These are phyloP conservation scores for Verticillium tricorpus DNA, from an alignment of 2,329 filamentous ascomycete genomes.

Conservation along the genomic window DNA sequence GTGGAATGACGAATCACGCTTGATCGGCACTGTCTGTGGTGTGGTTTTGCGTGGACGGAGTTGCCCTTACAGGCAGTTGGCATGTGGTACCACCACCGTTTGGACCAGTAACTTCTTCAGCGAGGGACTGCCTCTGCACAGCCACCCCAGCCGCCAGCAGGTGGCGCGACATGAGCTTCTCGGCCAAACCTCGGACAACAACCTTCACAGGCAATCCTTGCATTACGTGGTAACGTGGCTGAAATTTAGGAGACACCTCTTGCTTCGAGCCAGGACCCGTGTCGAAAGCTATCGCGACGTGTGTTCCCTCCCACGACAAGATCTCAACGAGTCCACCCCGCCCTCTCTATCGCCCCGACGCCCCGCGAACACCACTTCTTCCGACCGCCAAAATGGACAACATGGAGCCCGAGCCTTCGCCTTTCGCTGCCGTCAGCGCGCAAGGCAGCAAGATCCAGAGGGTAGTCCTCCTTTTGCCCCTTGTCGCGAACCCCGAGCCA, in stretches of 20 bases:
- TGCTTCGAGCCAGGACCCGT: neutral
- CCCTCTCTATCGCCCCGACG: neutral
- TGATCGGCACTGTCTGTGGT: too few species aligned
- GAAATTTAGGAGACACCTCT: neutral
- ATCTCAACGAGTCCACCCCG: neutral
- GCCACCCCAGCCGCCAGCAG: neutral
- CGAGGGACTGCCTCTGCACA: neutral
- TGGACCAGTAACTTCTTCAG: too few species aligned
- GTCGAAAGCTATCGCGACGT: neutral
- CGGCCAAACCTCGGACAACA: neutral
- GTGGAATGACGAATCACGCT: too few species aligned
- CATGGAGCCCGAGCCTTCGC: constrained; percentile 81
- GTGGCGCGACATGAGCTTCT: neutral
- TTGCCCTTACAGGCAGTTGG: neutral
- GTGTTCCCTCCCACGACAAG: neutral
- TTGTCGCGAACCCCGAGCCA: neutral
- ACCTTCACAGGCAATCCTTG: neutral
- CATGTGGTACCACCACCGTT: neutral
- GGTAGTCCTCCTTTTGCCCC: constrained; percentile 42
- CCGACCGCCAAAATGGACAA: constrained; percentile 63
- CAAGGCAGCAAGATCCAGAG: constrained; percentile 74
- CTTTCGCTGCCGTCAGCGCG: constrained; percentile 83
- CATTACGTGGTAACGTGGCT: neutral
- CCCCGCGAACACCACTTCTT: neutral
- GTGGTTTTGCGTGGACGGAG: too few species aligned